Evolutionary conservation across 2,329 filamentous ascomycete genomes (phyloP), one percentile per base, ranked within the genome.

Genomic region (Raffaelea ambrosiae): DNA sequence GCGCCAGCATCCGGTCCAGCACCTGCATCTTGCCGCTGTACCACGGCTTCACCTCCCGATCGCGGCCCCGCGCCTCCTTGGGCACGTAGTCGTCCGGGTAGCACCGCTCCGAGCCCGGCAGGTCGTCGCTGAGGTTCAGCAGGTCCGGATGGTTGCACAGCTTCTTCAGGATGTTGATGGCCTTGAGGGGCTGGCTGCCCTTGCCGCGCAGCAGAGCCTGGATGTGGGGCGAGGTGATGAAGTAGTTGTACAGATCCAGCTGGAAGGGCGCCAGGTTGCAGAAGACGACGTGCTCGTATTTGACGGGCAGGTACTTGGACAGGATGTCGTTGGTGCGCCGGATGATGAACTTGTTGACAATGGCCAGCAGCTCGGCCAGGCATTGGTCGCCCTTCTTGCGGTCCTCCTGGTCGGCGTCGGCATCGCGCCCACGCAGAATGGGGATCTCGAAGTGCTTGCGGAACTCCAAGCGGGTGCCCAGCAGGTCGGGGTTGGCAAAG

Each of bases 1-100:
- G 85, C 31, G 90, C 88, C 44, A 98, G 79, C 94, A 98, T 98
- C 49, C 90, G 83, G 61, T 96, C 93, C n/a, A 98, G 79, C 3
- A 98, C 93, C 59, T 88, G 83, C 89, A 98, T 96, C 66, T 98
- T 98, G 43, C 93, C 94, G 2, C 90, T 96, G 63, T 96, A 96
- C 87, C 87, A 95, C 1, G 89, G 80, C 63, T 93, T 95, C 58
- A 97, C 73, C 54, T 98, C 93, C 38, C 93, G 81, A 62, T 97
- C 90, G 51, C 93, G 79, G 4, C 93, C 93, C 44, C 93, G 81
- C 3, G 84, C 72, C 53, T 96, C 91, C 58, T 89, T 95, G 0
- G 86, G 87, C 4, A 94, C 81, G 59, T 88, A 98, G 60, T 95
- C 91, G 2, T 86, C 83, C 0, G 93, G 93, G 59, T 83, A 93